A percentile compares a stretch with the other conserved stretches of the same genome.
Conservation (phyloP, 73 alveolate genomes). For the Stentor roeselii region DNA sequence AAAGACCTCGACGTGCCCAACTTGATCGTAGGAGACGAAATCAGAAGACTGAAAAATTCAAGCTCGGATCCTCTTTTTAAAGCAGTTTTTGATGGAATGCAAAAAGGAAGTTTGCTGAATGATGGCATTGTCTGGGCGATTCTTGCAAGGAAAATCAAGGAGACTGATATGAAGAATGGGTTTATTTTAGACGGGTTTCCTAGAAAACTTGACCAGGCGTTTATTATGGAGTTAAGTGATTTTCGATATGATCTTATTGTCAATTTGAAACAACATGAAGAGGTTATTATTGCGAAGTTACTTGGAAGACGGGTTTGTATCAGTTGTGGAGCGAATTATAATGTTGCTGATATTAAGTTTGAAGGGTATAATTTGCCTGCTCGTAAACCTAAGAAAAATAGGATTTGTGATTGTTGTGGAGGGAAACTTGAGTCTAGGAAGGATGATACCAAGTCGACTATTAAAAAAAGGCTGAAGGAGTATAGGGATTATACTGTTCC, state of each 20-base stretch:
- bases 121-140: conserved; percentile 20
- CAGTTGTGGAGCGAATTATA: conserved; percentile 19
- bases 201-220: conserved; percentile 1
- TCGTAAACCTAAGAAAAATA: conserved; percentile 3
- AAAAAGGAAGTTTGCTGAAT: conserved; percentile 13
- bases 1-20: neutral
- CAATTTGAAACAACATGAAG: conserved; percentile 19
- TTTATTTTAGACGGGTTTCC: conserved; percentile 23
- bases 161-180: neutral
- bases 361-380: conserved; percentile 23
- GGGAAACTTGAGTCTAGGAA: neutral
- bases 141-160: neutral
- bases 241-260: conserved; percentile 3
- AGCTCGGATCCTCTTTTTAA: neutral
- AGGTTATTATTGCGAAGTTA: conserved; percentile 8
- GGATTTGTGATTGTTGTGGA: conserved; percentile 28
- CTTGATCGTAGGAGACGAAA: conserved; percentile 27
- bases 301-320: conserved; percentile 27
- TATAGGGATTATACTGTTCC: neutral
- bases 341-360: neutral
- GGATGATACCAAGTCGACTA: conserved; percentile 12
- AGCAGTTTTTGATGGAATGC: neutral
- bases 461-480: neutral
- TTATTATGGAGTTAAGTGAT: conserved; percentile 15
- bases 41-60: conserved; percentile 17